Base-by-base conservation (phyloP, 805 yeast species). In the Metschnikowia cubensis region DNA sequence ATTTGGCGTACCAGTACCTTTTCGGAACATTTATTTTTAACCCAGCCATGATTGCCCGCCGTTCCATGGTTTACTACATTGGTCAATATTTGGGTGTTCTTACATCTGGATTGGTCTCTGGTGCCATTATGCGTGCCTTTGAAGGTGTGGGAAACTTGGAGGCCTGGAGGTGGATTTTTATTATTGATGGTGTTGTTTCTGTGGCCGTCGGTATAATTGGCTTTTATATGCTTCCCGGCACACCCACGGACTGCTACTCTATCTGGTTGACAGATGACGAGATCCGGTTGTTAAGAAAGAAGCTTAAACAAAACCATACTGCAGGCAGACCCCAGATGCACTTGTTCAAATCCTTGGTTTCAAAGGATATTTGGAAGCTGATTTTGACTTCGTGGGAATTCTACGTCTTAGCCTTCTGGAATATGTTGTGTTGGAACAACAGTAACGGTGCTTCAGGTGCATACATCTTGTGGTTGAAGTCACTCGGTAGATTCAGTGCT, bases 351-450 rank as follows among this genome's bases (percentile, higher is more conserved):
- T 55, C 58, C 6, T 50, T 55, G 10, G 45, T 55, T 22, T 53
- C 57, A 17, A 47, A 39, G 50, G 61, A 70, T 7, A 66, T 74
- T 21, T 84, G 89, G 88, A 73, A 69, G 44, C 68, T 70, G 17
- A 75, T 82, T 17, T 65, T 83, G 43, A 63, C 74, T 3, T 70
- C 78, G 32, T 83, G 87, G 86, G 81, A 82, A 45, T 73, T 85
- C 51, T 83, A 82, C 66, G 74, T 81, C 1, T 62, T 85, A 29
- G 65, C 77, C 6, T 64, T 81, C 6, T 79, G 81, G 67, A 79
- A 81, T 56, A 73, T 81, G 35, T 71, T 82, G 57, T 80, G 85
- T 48, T 82, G 84, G 82, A 83, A 84, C 66, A 79, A 80, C 59
- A 77, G 77, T 62, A 82, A 81, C 52, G 75, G 71, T 47, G 76